Evolutionary conservation across 306 rosid species (phyloP).

Genomic region (Fragaria vesca): DNA sequence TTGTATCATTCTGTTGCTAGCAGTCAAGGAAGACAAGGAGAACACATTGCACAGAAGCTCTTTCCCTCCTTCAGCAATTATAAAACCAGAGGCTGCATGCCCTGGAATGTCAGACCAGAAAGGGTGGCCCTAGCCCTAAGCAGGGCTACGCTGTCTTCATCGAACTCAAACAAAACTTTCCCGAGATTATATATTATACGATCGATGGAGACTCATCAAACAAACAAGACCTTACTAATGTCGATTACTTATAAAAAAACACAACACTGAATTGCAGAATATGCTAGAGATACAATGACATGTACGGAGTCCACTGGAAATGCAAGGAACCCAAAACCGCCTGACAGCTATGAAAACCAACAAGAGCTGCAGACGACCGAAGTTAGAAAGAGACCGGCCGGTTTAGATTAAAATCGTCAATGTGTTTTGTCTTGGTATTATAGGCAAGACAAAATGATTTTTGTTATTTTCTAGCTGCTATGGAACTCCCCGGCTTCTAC

Average conservation of each 20-base stretch:
- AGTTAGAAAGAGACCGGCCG: background rate
- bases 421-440: background rate
- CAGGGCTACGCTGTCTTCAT: background rate
- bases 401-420: background rate
- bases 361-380: background rate
- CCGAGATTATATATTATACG: background rate
- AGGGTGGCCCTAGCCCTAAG: background rate
- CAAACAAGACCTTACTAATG: background rate
- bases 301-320: background rate
- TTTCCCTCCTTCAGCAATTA: background rate
- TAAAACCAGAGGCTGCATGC: background rate
- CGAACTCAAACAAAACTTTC: background rate
- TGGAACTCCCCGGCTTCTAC: background rate
- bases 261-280: background rate
- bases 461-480: background rate
- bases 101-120: background rate
- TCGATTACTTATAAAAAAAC: background rate
- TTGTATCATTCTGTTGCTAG: background rate
- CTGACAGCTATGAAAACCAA: background rate
- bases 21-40: background rate
- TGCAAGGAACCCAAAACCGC: constrained; percentile 9
- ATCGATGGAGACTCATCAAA: background rate
- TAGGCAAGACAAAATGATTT: background rate
- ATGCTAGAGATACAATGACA: background rate
- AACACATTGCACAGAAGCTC: background rate